Conservation (phyloP, 805 yeast species). For the Blastobotrys robertii region DNA sequence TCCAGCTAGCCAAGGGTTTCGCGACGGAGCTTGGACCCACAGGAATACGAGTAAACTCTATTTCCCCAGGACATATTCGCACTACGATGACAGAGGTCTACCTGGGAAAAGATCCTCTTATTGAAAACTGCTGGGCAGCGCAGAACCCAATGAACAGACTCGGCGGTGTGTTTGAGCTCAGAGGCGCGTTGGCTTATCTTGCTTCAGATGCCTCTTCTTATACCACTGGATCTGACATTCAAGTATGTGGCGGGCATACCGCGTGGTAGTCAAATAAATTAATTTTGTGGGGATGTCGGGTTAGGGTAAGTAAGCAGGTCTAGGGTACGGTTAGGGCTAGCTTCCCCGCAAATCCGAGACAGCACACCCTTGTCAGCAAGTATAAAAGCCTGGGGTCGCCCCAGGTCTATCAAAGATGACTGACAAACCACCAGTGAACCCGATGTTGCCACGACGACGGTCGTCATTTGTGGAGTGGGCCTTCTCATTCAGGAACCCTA, state of each 20-base stretch:
- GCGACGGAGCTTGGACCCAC: slow-evolving; percentile 51
- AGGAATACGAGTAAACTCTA: slow-evolving; percentile 44
- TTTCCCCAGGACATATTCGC: slow-evolving; percentile 51
- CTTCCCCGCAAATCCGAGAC: too few species aligned
- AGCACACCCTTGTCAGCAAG: too few species aligned
- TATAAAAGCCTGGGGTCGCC: too few species aligned
- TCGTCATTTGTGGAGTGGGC: slow-evolving; percentile 9
- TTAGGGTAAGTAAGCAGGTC: too few species aligned
- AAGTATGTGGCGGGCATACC: slow-evolving; percentile 45
- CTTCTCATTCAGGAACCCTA: slow-evolving; percentile 3
- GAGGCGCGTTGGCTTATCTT: slow-evolving; percentile 47
- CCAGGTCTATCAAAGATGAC: too few species aligned
- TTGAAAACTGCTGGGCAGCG: slow-evolving; percentile 30
- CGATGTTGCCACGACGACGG: slow-evolving; percentile 1
- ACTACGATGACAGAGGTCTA: slow-evolving; percentile 52
- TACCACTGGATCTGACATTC: slow-evolving; percentile 50
- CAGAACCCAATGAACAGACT: slow-evolving; percentile 45
- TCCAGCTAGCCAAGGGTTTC: slow-evolving; percentile 30
- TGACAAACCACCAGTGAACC: neutral
- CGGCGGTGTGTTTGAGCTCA: slow-evolving; percentile 54
- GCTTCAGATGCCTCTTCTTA: slow-evolving; percentile 41
- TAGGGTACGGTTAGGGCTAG: too few species aligned
- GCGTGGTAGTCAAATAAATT: slow-evolving; percentile 12
- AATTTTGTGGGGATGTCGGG: neutral
- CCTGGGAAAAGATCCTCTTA: slow-evolving; percentile 40